phyloP scores from a whole-genome alignment of 176 grass and related monocot genomes.

The Thalia dealbata region DNA sequence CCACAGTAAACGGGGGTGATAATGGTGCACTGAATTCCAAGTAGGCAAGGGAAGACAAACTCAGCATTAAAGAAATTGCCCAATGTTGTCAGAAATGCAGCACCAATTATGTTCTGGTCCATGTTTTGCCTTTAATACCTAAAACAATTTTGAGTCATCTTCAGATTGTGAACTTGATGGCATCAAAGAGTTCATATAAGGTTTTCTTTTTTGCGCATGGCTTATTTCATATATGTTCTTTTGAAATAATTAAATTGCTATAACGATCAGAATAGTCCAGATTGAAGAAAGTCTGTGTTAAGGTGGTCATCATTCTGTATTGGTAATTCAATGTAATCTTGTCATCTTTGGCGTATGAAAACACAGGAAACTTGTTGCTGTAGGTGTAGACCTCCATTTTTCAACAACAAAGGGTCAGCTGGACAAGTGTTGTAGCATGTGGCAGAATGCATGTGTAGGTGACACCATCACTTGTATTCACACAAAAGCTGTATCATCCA shows the following conservation, averaged over 20 bases:
- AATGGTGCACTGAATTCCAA: background rate
- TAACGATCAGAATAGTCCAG: background rate
- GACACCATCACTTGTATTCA: background rate
- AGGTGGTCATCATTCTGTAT: background rate
- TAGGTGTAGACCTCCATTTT: background rate
- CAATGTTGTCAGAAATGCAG: background rate
- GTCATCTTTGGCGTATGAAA: background rate
- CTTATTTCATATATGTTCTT: too few relatives aligned
- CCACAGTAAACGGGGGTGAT: background rate
- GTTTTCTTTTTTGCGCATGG: too few relatives aligned
- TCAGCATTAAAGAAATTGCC: background rate
- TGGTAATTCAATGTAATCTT: background rate
- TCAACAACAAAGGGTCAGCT: too few relatives aligned
- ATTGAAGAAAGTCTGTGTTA: too few relatives aligned
- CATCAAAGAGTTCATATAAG: too few relatives aligned
- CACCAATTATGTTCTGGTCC: background rate
- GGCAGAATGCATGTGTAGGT: background rate
- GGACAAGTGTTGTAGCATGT: conserved; percentile 1
- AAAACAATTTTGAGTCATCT: background rate
- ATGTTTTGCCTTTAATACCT: background rate
- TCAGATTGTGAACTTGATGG: background rate
- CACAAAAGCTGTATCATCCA: background rate
- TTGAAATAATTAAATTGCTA: too few relatives aligned
- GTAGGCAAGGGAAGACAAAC: background rate
- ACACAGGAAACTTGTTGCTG: too few relatives aligned